Percentiles rank a stretch among this genome's conserved stretches.
Evolutionary conservation across 345 rosid genomes (phyloP).

Genomic region (Pistacia vera): DNA sequence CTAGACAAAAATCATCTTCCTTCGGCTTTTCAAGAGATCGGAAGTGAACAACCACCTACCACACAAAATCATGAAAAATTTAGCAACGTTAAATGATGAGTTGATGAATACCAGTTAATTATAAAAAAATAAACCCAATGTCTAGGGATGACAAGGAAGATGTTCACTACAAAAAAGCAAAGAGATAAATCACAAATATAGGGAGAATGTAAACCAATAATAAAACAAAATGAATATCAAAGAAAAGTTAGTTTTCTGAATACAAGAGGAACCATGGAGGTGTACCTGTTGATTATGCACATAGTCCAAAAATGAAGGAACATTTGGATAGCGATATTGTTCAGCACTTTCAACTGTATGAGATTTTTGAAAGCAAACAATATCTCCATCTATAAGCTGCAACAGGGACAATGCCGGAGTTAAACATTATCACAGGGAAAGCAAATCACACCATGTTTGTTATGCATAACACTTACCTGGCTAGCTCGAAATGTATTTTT

Average conservation of each 20-base stretch:
- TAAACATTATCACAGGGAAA: not conserved
- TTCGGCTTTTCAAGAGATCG: constrained; percentile 85
- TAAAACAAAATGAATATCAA: too few species aligned
- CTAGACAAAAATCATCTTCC: constrained; percentile 90
- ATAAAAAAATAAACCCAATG: too few species aligned
- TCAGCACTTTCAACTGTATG: constrained; percentile 27
- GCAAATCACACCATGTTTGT: not conserved
- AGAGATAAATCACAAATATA: not conserved
- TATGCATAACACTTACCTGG: not conserved
- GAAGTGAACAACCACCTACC: constrained; percentile 73
- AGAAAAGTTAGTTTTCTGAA: too few species aligned
- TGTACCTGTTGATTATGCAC: too few species aligned
- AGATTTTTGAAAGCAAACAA: constrained; percentile 70
- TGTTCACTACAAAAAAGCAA: not conserved
- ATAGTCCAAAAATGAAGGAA: too few species aligned
- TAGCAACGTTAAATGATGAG: not conserved
- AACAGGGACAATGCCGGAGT: constrained; percentile 14
- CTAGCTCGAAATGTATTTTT: too few species aligned
- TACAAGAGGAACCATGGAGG: too few species aligned
- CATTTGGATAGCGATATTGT: too few species aligned
- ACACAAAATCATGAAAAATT: constrained; percentile 21
- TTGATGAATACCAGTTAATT: too few species aligned
- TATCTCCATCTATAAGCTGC: constrained; percentile 84
- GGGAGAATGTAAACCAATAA: not conserved
- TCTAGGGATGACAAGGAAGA: not conserved